Percentiles rank a stretch among this genome's conserved stretches.
Conservation (phyloP, 352 stramenopile species). For the Blastocystis sp. region DNA sequence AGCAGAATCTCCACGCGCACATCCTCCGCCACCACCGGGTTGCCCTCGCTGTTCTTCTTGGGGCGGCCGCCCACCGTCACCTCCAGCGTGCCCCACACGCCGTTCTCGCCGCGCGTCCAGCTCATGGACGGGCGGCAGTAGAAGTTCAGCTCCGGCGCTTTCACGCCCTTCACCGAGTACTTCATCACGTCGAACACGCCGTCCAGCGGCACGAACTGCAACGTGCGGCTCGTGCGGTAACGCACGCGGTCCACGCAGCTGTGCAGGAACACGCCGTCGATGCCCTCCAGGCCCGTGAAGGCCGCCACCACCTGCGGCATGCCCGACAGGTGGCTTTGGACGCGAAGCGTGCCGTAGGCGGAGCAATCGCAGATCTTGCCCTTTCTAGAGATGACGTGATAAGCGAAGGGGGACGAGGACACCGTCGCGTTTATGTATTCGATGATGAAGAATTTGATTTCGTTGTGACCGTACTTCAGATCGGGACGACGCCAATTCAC, state of each 20-base stretch:
- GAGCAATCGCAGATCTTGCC: not conserved
- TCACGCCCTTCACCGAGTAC: not conserved
- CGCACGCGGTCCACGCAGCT: constrained; percentile 8
- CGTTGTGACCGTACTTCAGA: constrained; percentile 20
- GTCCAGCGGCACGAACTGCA: constrained; percentile 40
- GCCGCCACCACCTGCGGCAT: constrained; percentile 6
- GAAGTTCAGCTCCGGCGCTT: not conserved
- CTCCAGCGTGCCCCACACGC: constrained; percentile 19
- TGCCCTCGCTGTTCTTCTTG: constrained; percentile 28
- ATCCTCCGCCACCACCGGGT: constrained; percentile 2
- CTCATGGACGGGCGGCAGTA: constrained; percentile 14
- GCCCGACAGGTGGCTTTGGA: constrained; percentile 18
- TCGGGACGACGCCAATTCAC: constrained; percentile 23
- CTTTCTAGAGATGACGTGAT: constrained; percentile 21
- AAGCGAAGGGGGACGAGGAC: not conserved
- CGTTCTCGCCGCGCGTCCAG: constrained; percentile 9
- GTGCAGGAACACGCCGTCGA: constrained; percentile 17
- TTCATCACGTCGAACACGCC: constrained; percentile 39
- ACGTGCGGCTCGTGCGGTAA: not conserved
- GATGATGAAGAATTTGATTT: constrained; percentile 28
- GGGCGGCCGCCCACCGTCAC: constrained; percentile 16
- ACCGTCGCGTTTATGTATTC: constrained; percentile 24
- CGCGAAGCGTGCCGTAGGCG: constrained; percentile 9
- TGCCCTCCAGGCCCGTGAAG: not conserved
- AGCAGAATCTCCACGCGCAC: not conserved